Conservation (phyloP, 768 basidiomycete genomes). For the Pisolithus albus region DNA sequence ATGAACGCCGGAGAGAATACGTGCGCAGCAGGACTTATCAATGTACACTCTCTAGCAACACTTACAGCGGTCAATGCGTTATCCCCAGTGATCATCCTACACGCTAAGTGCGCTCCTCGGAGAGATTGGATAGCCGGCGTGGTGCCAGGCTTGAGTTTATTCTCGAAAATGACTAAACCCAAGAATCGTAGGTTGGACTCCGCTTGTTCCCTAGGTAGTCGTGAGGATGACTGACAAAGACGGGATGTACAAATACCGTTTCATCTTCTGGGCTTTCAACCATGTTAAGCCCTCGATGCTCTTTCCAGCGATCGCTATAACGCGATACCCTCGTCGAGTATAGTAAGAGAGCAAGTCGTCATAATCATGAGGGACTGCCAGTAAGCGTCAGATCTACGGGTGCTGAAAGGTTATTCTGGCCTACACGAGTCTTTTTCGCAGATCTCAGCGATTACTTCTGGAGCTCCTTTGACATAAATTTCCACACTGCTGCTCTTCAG, state of each 20-base stretch:
- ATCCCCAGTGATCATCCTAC: constrained; percentile 98
- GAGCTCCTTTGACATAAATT: constrained; percentile 98
- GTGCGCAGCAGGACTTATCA: constrained; percentile 83
- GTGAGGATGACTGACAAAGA: constrained; percentile 7
- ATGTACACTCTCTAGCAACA: constrained; percentile 87
- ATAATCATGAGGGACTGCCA: constrained; percentile 87
- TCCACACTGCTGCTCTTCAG: constrained; percentile 95
- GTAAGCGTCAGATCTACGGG: constrained; percentile 10
- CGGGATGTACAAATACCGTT: constrained; percentile 46
- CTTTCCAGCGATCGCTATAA: constrained; percentile 97
- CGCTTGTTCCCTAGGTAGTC: constrained; percentile 71
- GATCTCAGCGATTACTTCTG: constrained; percentile 95
- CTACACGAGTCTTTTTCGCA: constrained; percentile 88
- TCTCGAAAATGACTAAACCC: constrained; percentile 96
- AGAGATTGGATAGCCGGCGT: constrained; percentile 84
- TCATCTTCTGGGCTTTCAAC: constrained; percentile 96
- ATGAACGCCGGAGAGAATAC: constrained; percentile 81
- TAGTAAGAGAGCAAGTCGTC: constrained; percentile 96
- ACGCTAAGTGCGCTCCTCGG: constrained; percentile 83
- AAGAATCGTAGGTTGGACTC: constrained; percentile 87
- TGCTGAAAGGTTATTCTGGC: constrained; percentile 25
- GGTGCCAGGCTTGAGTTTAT: constrained; percentile 91
- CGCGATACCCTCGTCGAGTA: constrained; percentile 92
- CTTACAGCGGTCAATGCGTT: constrained; percentile 96
- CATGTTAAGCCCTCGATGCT: constrained; percentile 89